phyloP scores from a whole-genome alignment of 1,284 basidiomycete species.

The Sporisorium reilianum region DNA sequence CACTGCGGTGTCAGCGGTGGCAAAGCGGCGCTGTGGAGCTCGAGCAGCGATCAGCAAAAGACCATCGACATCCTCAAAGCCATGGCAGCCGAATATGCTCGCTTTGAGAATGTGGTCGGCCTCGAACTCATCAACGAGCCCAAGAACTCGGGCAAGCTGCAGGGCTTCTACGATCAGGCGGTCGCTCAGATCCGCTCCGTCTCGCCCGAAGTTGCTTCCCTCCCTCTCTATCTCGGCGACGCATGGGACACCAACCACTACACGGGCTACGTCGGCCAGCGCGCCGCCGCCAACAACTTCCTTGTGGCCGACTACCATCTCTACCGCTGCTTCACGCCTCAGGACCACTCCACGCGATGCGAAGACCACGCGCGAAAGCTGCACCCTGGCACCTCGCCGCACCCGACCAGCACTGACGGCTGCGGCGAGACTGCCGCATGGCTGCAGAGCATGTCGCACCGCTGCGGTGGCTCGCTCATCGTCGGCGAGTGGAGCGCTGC shows the following conservation, averaged over 20 bases:
- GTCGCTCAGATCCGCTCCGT: conserved; percentile 74
- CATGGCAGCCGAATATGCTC: conserved; percentile 68
- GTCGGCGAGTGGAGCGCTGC: conserved; percentile 84
- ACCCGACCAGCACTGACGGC: conserved; percentile 26
- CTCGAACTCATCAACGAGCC: conserved; percentile 89
- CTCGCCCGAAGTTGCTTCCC: conserved; percentile 29
- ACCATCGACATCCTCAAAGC: conserved; percentile 76
- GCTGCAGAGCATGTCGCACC: conserved; percentile 58
- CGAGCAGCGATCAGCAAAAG: conserved; percentile 66
- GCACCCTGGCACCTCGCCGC: conserved; percentile 42
- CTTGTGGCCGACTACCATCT: conserved; percentile 85
- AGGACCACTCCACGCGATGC: conserved; percentile 76
- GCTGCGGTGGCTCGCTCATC: conserved; percentile 76
- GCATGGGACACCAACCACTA: conserved; percentile 82
- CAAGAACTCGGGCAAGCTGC: conserved; percentile 70
- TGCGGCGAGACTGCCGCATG: conserved; percentile 48
- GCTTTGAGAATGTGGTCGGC: conserved; percentile 79
- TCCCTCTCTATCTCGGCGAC: conserved; percentile 77
- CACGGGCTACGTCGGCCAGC: conserved; percentile 73
- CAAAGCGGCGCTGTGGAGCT: conserved; percentile 66
- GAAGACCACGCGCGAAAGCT: conserved; percentile 72
- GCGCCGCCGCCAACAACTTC: conserved; percentile 67
- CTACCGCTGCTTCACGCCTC: conserved; percentile 82
- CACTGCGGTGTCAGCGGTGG: conserved; percentile 58
- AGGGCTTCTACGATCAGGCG: conserved; percentile 71